A percentile compares a stretch with the other conserved stretches of the same genome.
Conservation (phyloP, 352 stramenopile species). For the Achlya hypogyna region DNA sequence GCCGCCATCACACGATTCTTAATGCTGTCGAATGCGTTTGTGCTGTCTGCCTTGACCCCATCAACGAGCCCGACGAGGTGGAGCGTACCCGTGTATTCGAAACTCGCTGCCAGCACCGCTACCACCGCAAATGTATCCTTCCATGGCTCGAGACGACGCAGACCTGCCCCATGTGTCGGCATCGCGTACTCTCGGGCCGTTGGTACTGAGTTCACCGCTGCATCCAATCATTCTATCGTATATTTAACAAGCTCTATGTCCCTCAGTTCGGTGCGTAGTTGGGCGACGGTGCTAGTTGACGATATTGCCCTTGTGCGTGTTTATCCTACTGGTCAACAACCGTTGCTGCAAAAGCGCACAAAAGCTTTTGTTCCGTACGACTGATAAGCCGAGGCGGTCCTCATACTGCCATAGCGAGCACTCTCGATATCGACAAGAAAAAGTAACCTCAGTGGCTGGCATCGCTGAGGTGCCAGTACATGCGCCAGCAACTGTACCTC, state of each 20-base stretch:
- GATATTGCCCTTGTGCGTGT: too few relatives aligned
- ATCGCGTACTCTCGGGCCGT: not conserved
- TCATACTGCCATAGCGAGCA: too few relatives aligned
- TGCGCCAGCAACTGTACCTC: too few relatives aligned
- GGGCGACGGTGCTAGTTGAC: not conserved
- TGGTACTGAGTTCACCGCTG: not conserved
- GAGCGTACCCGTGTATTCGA: not conserved
- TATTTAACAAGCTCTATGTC: not conserved
- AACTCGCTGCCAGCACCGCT: not conserved
- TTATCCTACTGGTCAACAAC: too few relatives aligned
- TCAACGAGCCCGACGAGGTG: not conserved
- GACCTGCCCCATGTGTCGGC: not conserved
- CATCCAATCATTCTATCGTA: not conserved
- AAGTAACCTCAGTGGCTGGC: too few relatives aligned
- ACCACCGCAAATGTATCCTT: conserved; percentile 1
- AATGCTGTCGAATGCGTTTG: not conserved
- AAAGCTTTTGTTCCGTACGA: too few relatives aligned
- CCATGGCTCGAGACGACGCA: not conserved
- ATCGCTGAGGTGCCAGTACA: too few relatives aligned
- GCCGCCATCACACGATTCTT: not conserved
- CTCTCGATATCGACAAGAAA: too few relatives aligned
- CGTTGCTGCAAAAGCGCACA: too few relatives aligned
- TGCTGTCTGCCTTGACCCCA: not conserved
- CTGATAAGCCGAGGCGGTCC: too few relatives aligned
- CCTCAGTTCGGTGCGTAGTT: not conserved